These are phyloP conservation scores for Vitis hybrid DNA, from an alignment of 177 flowering plant species.

Conservation along the genomic window DNA sequence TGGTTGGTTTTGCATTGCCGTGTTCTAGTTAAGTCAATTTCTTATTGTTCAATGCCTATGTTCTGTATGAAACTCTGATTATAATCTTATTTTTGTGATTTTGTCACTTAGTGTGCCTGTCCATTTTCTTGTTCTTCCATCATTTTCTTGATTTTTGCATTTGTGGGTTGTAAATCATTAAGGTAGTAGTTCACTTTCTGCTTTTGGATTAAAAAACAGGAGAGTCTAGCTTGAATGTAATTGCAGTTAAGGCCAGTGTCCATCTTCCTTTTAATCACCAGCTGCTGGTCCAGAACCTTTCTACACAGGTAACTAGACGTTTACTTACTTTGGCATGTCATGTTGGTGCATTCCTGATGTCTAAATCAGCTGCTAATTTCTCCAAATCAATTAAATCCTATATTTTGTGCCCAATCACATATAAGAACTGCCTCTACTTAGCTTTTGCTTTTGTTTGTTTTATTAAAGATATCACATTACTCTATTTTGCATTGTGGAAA, in stretches of 20 bases:
- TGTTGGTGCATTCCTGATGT: background rate
- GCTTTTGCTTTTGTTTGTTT: background rate
- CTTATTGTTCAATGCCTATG: background rate
- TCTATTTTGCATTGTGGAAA: too few species aligned
- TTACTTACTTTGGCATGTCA: background rate
- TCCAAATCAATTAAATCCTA: background rate
- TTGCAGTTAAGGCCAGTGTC: constrained; percentile 77
- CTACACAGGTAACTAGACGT: constrained; percentile 55
- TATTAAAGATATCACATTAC: too few species aligned
- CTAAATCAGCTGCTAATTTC: background rate
- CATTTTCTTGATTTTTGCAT: background rate
- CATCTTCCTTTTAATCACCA: constrained; percentile 85
- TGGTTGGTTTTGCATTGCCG: background rate
- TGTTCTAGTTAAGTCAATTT: background rate
- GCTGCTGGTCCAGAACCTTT: constrained; percentile 78
- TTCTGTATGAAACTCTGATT: background rate
- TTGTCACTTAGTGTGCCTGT: background rate
- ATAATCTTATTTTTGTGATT: background rate
- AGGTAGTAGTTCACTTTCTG: constrained; percentile 1
- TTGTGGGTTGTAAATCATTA: background rate
- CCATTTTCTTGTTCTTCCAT: background rate
- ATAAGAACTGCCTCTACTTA: background rate
- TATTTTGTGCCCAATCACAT: background rate
- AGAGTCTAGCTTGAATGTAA: constrained; percentile 58
- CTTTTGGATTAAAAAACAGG: constrained; percentile 40